These are phyloP conservation scores for Flaveria floridana DNA, from an alignment of 140 eudicot genomes.

Conservation along the genomic window DNA sequence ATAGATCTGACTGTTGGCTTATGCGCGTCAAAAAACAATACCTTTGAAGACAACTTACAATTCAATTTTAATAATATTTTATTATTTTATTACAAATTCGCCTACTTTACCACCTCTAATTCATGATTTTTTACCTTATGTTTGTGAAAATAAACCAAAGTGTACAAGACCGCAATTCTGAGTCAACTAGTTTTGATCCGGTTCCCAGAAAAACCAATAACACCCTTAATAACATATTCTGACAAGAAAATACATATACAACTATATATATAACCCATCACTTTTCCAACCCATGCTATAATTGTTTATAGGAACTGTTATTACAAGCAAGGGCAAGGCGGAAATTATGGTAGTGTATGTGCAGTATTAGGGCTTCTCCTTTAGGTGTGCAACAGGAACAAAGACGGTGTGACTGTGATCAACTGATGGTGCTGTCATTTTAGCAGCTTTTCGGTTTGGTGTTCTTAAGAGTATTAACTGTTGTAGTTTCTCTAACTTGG, in stretches of 20 bases:
- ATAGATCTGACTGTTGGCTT: too few species aligned
- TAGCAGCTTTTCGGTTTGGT: constrained; percentile 38
- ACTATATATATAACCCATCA: constrained; percentile 16
- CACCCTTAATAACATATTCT: background rate
- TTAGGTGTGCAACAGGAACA: constrained; percentile 76
- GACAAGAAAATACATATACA: background rate
- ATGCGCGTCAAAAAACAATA: too few species aligned
- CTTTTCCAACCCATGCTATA: constrained; percentile 13
- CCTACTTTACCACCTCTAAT: too few species aligned
- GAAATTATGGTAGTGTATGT: background rate
- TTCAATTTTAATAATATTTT: too few species aligned
- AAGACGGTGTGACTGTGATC: constrained; percentile 36
- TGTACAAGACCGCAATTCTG: background rate
- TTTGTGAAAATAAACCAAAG: background rate
- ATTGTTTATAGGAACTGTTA: constrained; percentile 15
- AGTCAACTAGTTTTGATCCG: constrained; percentile 12
- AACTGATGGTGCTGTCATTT: constrained; percentile 26
- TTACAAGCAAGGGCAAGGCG: constrained; percentile 13
- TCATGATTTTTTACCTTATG: background rate
- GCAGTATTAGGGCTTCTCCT: constrained; percentile 58
- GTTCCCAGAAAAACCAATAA: background rate
- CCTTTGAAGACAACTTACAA: too few species aligned
- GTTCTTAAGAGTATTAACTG: constrained; percentile 44
- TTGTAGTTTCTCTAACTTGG: constrained; percentile 52
- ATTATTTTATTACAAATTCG: too few species aligned